Evolutionary conservation across 2,329 filamentous ascomycete genomes (phyloP), one percentile per base, ranked within the genome.

Genomic region (Diplodia corticola): DNA sequence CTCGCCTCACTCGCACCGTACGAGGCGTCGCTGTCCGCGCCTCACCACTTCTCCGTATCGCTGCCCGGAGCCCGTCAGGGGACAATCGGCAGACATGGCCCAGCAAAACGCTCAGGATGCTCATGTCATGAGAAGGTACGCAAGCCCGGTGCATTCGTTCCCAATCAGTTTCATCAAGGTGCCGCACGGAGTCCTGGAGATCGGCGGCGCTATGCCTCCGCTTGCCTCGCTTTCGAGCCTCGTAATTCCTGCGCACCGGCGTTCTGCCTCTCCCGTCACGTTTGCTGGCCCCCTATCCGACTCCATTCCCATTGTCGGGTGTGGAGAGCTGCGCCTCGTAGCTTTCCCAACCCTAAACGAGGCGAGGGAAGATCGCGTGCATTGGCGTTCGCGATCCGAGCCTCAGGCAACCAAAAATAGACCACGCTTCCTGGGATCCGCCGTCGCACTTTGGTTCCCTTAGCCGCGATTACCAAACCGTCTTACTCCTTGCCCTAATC

Each of bases 381-480:
- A 75, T 76, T 75, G 75, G 75, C 73, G 71, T 73, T 71, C 75
- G 72, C 72, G 73, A 75, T 75, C 73, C 75, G 73, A 73, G 64
- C 64, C 64, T 65, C 54, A 65, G 64, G 53, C 64, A 60, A 40
- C 64, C 64, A 65, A 65, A 65, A 65, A 65, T 65, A 65, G 64
- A 44, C 64, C 48, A 46, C 63, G 44, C 46, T 65, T 65, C 64
- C 64, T 65, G 64, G 30, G 53, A 33, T 35, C 60, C 48, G 40
- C 48, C 46, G 53, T 65, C 64, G 46, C 46, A 65, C 17, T 35
- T 50, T 59, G 10, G 49, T 49, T 48, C 28, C 48, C 26, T 20
- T 54, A 65, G 64, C 54, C 53, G 54, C 64, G 30, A 15, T 57
- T 48, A 22, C 44, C 51, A 57, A 57, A 37, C 30, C 40, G 54